Base-by-base conservation (phyloP, 441 rosid species). In the Populus trichocarpa region DNA sequence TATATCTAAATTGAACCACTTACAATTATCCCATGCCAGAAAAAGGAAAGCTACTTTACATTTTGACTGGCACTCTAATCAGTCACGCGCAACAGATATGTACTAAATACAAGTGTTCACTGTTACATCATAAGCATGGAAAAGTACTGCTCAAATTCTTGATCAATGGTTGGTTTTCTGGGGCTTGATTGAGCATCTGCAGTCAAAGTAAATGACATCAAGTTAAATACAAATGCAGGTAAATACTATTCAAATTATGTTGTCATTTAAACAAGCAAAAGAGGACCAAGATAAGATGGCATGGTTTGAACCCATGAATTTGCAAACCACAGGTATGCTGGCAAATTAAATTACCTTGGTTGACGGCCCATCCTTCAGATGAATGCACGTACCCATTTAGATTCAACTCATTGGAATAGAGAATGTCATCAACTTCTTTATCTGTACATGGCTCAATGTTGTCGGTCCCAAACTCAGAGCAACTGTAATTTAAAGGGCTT, bases 121-220 rank as follows among this genome's bases (percentile, higher is more conserved):
- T 63, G 25, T 68, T 80, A 89, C 81, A 93, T 72, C 95, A 91
- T 88, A 64, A 93, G 89, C 78, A 2, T 82, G 38, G 97, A 93
- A 84, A 93, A 93, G 80, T 90, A 89, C 78, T 89, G 87, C 87
- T 93, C 96, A 63, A 91, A 93, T 82, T 93, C 97, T 85, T 89
- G 92, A 86, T 93, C 97, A 74, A 91, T 93, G 13, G 96, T 92
- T 26, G 91, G 97, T 80, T 88, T 86, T 75, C 83, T 81, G 12
- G 74, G 50, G 35, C 69, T 61, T 22, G 65, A 32, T 78, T 75
- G 67, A 33, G 71, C 69, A 25, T 83, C 90, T 89, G 88, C 83
- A 81, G 64, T 69, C 50, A 71, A 57, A 72, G n/a, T 28, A 40
- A 26, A 36, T 7, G 25, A 6, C 42, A 28, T 14, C 25, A 18